Base-by-base conservation (phyloP, 2,329 filamentous ascomycete species). In the Sporothrix brasiliensis region DNA sequence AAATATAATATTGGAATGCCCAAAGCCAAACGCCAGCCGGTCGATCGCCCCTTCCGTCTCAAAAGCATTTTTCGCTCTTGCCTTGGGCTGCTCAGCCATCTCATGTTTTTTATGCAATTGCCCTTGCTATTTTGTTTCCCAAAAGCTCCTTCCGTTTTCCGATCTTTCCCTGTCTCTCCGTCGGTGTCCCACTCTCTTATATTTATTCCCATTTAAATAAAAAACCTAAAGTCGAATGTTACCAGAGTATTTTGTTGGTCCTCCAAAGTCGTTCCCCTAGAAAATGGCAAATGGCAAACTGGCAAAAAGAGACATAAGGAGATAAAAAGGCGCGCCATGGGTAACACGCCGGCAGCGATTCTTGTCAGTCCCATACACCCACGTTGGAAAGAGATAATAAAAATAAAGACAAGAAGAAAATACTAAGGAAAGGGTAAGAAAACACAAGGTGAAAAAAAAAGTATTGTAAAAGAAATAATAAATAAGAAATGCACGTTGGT, bases 351-450 rank as follows among this genome's bases (percentile, higher is more conserved):
- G 13, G 16, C 3, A 10, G 21, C 24, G 24, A 11, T 30, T 54
- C 14, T 24, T n/a, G 9, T 47, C 24, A 58, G 30, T 56, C 44
- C 61, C 61, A 65, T 50, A n/a, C 69, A 71, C 41, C 41, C 44
- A 24, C 67, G 49, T 60, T 53, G 39, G 44, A 70, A 70, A 70
- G 61, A 72, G 69, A 68, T 68, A 69, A 68, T 49, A 34, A 49
- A 50, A 34, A 50, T n/a, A 50, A n/a, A 50, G 5, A 65, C 44
- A 65, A 49, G 9, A 66, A 34, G 10, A 34, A 70, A 53, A 27
- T 16, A 21, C 34, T 24, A n/a, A 60, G 41, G 34, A 44, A 61
- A 24, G 56, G 9, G 11, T 4, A 56, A 19, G 27, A 34, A 56
- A 56, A 56, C 11, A 54, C 24, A 54, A 24, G 19, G 53, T 47